Percentiles rank a stretch among this genome's conserved stretches.
Conservation (phyloP, 768 basidiomycete genomes). For the Brasilioporus rufonigricans region DNA sequence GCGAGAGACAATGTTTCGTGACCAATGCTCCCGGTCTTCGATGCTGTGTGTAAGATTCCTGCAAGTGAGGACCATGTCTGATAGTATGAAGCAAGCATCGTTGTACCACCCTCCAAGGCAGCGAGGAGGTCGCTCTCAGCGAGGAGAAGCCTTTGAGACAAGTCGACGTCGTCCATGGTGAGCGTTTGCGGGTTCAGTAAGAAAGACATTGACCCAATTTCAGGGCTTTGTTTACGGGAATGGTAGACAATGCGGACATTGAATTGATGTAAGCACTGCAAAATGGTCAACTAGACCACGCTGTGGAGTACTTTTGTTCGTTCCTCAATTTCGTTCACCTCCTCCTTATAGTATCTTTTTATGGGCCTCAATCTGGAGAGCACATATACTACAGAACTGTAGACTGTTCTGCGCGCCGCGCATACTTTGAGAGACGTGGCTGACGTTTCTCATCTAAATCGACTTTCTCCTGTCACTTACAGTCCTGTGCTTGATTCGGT, state of each 20-base stretch:
- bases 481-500: not conserved
- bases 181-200: not conserved
- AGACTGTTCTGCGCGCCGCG: not conserved
- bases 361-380: not conserved
- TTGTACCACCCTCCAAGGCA: not conserved
- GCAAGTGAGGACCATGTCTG: not conserved
- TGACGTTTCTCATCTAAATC: not conserved
- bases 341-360: too few species aligned
- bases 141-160: not conserved
- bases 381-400: not conserved
- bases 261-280: slow-evolving; percentile 3
- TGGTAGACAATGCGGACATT: slow-evolving; percentile 13
- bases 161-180: slow-evolving; percentile 1
- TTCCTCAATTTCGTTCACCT: not conserved
- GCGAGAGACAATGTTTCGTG: not conserved
- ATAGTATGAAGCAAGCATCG: not conserved
- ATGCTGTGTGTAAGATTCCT: not conserved
- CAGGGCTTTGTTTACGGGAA: too few species aligned
- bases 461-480: too few species aligned
- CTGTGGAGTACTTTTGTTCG: too few species aligned
- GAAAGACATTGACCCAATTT: not conserved
- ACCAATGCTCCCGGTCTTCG: not conserved
- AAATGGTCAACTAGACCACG: too few species aligned
- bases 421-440: not conserved
- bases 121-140: not conserved